These are phyloP conservation scores for Penicillium turbatum DNA, from an alignment of 495 filamentous ascomycete genomes.

Conservation along the genomic window DNA sequence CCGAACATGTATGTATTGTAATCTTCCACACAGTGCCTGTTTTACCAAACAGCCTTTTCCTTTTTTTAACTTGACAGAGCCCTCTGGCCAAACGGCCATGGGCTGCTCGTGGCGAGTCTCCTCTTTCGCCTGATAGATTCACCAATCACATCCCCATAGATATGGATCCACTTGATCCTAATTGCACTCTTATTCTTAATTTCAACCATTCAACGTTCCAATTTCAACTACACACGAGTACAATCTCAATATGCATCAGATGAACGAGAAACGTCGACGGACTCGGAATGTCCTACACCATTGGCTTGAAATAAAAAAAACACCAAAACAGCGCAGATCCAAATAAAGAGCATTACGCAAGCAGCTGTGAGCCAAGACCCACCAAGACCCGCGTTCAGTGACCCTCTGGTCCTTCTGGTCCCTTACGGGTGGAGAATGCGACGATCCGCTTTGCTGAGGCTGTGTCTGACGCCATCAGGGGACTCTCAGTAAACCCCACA, in stretches of 20 bases:
- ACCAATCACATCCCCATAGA: neutral
- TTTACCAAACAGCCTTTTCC: neutral
- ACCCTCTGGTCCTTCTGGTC: slow-evolving; percentile 39
- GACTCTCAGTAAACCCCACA: slow-evolving; percentile 6
- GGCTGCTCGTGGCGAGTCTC: neutral
- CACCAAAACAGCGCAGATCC: slow-evolving; percentile 31
- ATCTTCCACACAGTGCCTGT: no score
- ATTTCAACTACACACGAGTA: neutral
- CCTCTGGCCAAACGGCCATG: neutral
- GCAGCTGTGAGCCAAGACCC: slow-evolving; percentile 35
- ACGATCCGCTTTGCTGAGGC: slow-evolving; percentile 35
- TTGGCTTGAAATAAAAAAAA: slow-evolving; percentile 25
- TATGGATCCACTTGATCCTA: neutral
- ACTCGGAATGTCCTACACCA: slow-evolving; percentile 12
- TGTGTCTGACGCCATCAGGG: slow-evolving; percentile 34
- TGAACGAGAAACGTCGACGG: neutral
- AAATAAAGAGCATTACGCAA: slow-evolving; percentile 46
- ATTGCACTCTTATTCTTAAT: slow-evolving; percentile 1
- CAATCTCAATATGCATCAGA: neutral
- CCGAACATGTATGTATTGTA: neutral
- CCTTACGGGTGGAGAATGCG: slow-evolving; percentile 45
- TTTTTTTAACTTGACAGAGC: neutral
- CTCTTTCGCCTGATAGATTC: neutral
- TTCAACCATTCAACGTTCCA: neutral
- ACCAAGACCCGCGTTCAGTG: slow-evolving; percentile 35